Evolutionary conservation across 225 moss, liverwort and hornwort species (phyloP).

Genomic region (Neckera pumila): DNA sequence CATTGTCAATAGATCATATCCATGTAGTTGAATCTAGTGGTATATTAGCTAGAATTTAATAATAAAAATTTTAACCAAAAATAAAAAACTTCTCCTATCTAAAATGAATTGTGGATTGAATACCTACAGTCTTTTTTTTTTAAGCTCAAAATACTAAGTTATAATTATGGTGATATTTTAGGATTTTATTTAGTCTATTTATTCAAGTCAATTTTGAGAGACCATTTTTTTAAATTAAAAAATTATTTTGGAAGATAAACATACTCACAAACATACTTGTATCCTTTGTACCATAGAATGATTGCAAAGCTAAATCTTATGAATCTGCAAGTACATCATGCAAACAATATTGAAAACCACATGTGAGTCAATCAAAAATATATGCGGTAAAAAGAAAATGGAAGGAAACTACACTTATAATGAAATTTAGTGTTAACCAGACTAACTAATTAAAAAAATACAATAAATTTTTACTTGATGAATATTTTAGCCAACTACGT

Average conservation of each 20-base stretch:
- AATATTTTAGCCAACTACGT: too few species aligned
- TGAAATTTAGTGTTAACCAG: too few species aligned
- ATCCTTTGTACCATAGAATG: not conserved
- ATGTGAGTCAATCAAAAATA: not conserved
- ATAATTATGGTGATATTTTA: not conserved
- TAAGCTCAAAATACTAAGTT: not conserved
- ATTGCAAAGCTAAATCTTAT: not conserved
- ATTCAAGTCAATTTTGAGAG: not conserved
- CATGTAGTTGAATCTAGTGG: too few species aligned
- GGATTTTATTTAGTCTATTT: not conserved
- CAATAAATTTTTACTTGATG: not conserved
- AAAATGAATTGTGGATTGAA: not conserved
- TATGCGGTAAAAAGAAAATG: not conserved
- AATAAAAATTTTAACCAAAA: not conserved
- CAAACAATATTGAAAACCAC: not conserved
- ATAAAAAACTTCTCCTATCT: not conserved
- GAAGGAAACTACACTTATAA: not conserved
- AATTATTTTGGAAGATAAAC: not conserved
- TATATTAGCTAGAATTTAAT: too few species aligned
- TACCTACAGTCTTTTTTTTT: not conserved
- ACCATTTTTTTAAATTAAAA: not conserved
- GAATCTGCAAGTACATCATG: not conserved
- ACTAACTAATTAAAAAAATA: not conserved
- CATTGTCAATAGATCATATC: too few species aligned
- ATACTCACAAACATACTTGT: too few species aligned